phyloP scores from a whole-genome alignment of 345 rosid species.

The Isatis tinctoria region DNA sequence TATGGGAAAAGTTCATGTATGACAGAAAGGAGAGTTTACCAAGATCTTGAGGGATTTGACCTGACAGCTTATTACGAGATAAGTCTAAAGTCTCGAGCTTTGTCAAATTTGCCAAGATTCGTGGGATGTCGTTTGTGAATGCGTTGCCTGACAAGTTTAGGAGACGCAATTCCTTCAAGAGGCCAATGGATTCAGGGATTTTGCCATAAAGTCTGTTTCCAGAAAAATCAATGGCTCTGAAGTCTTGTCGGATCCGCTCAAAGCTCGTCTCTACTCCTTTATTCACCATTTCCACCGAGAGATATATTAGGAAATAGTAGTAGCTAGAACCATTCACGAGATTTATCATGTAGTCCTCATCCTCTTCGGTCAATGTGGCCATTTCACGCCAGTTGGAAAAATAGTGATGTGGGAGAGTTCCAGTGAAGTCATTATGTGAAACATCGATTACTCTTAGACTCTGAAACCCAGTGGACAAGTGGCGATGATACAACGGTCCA shows the following conservation, averaged over 20 bases:
- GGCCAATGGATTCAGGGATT: not conserved
- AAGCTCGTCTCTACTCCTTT: slow-evolving; percentile 3
- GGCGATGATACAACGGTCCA: slow-evolving; percentile 23
- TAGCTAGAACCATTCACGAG: not conserved
- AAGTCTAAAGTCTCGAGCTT: slow-evolving; percentile 2
- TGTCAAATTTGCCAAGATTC: not conserved
- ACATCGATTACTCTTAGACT: slow-evolving; percentile 41
- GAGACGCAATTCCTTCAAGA: not conserved
- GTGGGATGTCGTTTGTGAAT: not conserved
- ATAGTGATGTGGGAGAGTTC: not conserved
- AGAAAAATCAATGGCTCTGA: not conserved
- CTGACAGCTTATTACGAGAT: not conserved
- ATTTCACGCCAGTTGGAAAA: not conserved
- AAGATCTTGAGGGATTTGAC: slow-evolving; percentile 14
- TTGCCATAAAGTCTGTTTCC: not conserved
- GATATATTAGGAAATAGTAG: too few species aligned
- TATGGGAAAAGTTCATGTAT: slow-evolving; percentile 17
- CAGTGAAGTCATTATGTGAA: slow-evolving; percentile 31
- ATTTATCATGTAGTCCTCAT: not conserved
- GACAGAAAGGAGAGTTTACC: not conserved
- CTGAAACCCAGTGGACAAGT: not conserved
- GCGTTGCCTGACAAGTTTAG: slow-evolving; percentile 7
- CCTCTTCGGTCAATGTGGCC: not conserved
- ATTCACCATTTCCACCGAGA: not conserved
- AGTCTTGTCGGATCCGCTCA: not conserved